Percentiles rank a stretch among this genome's conserved stretches.
phyloP scores from a whole-genome alignment of 148 eudicot genomes.

The Chenopodium formosanum region DNA sequence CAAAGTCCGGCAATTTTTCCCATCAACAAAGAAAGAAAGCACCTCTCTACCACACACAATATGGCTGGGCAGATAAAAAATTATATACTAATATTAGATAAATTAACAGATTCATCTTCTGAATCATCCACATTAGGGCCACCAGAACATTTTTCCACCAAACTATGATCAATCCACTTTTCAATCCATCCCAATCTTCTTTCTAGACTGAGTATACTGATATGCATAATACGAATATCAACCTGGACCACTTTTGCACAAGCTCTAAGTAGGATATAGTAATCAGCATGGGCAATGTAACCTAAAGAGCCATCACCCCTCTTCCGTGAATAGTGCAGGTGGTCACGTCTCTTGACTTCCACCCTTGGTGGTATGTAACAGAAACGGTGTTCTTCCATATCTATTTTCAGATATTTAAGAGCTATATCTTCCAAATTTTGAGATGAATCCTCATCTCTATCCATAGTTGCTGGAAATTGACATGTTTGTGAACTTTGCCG shows the following conservation, averaged over 20 bases:
- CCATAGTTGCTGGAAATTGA: neutral
- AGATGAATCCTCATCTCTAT: constrained; percentile 18
- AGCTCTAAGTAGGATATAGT: constrained; percentile 72
- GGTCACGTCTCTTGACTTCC: constrained; percentile 48
- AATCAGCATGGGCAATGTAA: constrained; percentile 77
- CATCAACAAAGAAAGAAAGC: neutral
- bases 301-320: constrained; percentile 49
- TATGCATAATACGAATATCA: constrained; percentile 69
- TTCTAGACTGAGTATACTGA: constrained; percentile 63
- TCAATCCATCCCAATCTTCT: constrained; percentile 69
- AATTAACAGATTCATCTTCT: constrained; percentile 3
- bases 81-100: neutral
- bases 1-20: neutral
- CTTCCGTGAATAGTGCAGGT: constrained; percentile 57
- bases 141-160: constrained; percentile 25
- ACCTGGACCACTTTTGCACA: constrained; percentile 71
- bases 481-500: constrained; percentile 9
- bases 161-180: constrained; percentile 50
- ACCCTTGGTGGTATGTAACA: constrained; percentile 75
- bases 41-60: neutral
- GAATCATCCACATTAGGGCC: constrained; percentile 20
- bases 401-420: constrained; percentile 45
- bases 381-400: constrained; percentile 80
- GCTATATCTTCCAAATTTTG: constrained; percentile 34
- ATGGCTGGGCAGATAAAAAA: neutral